Base-by-base conservation (phyloP, 148 eudicot genomes). In the Rhododendron henanense region DNA sequence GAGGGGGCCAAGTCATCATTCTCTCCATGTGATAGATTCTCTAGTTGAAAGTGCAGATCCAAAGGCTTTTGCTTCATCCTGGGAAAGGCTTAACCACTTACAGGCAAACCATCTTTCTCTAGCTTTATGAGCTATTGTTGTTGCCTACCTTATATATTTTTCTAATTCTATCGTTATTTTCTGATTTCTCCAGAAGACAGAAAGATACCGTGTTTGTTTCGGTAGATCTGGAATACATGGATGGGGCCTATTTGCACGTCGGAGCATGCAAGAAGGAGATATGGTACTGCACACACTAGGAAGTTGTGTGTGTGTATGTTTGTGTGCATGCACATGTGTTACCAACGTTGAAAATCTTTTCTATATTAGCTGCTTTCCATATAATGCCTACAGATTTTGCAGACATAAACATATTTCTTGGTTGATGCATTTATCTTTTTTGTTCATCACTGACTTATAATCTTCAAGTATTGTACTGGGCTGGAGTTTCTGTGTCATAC, bases 171-270 rank as follows among this genome's bases (percentile, higher is more conserved):
- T 73, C 39, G 18, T 10, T 78, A 21, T 23, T 86, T 86, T 61
- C n/a, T 73, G 39, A 21, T 82, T 55, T 48, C 19, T 73, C 67
- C 94, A 95, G 98, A 93, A n/a, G 81, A 91, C 92, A 28, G 99
- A 94, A 85, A 90, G 87, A 33, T 87, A 88, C 59, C 90, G 93
- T 77, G 92, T 95, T 88, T 93, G 98, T 86, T 95, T 97, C 78
- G 99, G 99, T 79, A 94, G 92, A 93, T 97, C 98, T 84, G 92
- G 96, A 85, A 95, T 97, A 83, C 99, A 95, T 87, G 99, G 99
- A 85, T 97, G 99, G 99, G 99, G 99, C 84, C 96, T 97, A 84
- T 97, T 97, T 93, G 98, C 99, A 44, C 92, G 98, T 47, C 93
- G 89, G 67, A 93, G 76, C 76, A 93, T 97, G 86, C 95, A 90